These are phyloP conservation scores for Verticillium longisporum DNA, from an alignment of 2,329 filamentous ascomycete species.

Conservation along the genomic window DNA sequence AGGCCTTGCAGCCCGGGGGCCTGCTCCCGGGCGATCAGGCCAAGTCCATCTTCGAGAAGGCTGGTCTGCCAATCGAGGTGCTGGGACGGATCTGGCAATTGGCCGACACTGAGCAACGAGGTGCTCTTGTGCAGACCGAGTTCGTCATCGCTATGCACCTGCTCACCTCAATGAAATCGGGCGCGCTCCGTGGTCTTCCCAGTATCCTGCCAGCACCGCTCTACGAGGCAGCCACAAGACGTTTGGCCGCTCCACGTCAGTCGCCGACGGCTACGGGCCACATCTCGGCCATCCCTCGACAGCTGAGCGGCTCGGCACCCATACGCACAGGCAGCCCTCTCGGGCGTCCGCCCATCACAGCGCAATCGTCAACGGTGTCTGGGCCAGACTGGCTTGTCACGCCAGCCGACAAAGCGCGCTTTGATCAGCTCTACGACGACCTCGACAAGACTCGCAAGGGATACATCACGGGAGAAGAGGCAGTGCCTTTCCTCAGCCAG, in stretches of 20 bases:
- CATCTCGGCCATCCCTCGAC: slow-evolving; percentile 68
- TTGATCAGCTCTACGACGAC: slow-evolving; percentile 77
- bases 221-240: slow-evolving; percentile 81
- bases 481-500: slow-evolving; percentile 88
- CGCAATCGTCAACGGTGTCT: slow-evolving; percentile 31
- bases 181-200: slow-evolving; percentile 72
- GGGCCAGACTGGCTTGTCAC: slow-evolving; percentile 70
- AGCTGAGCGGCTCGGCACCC: slow-evolving; percentile 67
- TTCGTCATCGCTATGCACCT: slow-evolving; percentile 99
- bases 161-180: slow-evolving; percentile 83
- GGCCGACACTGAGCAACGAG: slow-evolving; percentile 87
- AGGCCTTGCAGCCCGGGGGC: slow-evolving; percentile 64
- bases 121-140: slow-evolving; percentile 77
- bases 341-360: slow-evolving; percentile 39
- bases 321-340: slow-evolving; percentile 56
- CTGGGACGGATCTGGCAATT: slow-evolving; percentile 95
- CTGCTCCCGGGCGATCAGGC: slow-evolving; percentile 79
- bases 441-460: slow-evolving; percentile 78
- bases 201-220: slow-evolving; percentile 74
- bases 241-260: slow-evolving; percentile 41
- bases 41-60: slow-evolving; percentile 92
- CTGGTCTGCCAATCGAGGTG: slow-evolving; percentile 79
- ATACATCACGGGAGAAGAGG: slow-evolving; percentile 87
- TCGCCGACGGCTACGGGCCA: slow-evolving; percentile 44
- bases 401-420: slow-evolving; percentile 76